phyloP scores from a whole-genome alignment of 768 basidiomycete species.

The Rhodosporidiobolus sp. region DNA sequence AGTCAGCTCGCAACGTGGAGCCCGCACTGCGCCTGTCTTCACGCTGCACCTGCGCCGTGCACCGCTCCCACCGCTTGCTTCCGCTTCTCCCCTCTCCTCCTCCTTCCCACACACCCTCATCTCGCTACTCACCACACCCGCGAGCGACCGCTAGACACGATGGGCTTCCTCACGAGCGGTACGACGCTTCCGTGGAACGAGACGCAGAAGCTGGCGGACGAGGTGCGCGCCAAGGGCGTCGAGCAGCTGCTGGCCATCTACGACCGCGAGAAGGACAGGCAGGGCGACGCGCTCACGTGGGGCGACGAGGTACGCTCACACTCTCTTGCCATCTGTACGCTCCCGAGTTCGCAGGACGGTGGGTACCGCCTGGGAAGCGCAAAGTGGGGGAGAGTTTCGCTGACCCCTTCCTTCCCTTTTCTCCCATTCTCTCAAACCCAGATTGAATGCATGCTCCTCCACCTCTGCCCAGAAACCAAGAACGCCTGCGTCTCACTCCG shows the following conservation, averaged over 20 bases:
- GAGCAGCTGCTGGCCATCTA: conserved; percentile 91
- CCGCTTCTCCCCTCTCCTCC: no score
- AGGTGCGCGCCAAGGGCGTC: conserved; percentile 87
- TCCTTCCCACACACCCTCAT: no score
- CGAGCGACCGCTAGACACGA: conserved; percentile 49
- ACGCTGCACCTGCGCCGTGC: no score
- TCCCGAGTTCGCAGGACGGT: no score
- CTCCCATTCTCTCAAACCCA: conserved; percentile 48
- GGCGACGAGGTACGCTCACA: conserved; percentile 79
- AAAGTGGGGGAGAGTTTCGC: no score
- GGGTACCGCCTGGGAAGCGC: no score
- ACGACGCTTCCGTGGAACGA: conserved; percentile 90
- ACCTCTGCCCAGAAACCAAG: conserved; percentile 65
- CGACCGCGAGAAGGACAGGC: conserved; percentile 84
- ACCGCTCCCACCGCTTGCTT: no score
- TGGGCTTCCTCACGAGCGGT: conserved; percentile 91
- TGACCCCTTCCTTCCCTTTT: no score
- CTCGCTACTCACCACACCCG: no score
- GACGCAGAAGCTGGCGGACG: conserved; percentile 77
- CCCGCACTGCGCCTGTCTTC: no score
- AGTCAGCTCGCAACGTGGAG: no score
- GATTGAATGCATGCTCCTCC: conserved; percentile 95
- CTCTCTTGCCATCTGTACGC: neutral
- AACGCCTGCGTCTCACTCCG: conserved; percentile 84
- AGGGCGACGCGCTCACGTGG: conserved; percentile 90